Evolutionary conservation across 202 grass and related monocot species (phyloP).

Genomic region (Dendrocalamus latiflorus): DNA sequence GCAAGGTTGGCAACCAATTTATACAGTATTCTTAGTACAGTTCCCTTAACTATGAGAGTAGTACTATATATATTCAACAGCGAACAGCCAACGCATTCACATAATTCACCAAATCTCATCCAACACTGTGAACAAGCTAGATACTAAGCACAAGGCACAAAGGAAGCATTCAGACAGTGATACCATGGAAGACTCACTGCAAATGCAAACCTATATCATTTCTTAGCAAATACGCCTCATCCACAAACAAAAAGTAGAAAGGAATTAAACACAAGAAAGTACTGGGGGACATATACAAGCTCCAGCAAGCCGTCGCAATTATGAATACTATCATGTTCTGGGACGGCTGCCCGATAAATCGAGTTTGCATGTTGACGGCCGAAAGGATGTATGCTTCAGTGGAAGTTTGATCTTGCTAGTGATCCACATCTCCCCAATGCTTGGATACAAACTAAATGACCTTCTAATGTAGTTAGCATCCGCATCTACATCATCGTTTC

Average conservation of each 20-base stretch:
- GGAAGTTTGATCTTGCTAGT: slow-evolving; percentile 8
- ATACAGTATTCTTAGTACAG: neutral
- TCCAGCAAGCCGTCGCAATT: neutral
- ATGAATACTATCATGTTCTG: slow-evolving; percentile 17
- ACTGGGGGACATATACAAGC: slow-evolving; percentile 33
- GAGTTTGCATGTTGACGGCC: neutral
- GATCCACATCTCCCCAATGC: slow-evolving; percentile 5
- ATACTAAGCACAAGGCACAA: neutral
- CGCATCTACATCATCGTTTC: slow-evolving; percentile 25
- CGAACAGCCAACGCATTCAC: neutral
- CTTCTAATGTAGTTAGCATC: slow-evolving; percentile 46
- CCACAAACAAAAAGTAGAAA: neutral
- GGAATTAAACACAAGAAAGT: slow-evolving; percentile 7
- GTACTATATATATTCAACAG: neutral
- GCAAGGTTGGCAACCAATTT: neutral
- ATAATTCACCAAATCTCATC: neutral
- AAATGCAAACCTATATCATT: slow-evolving; percentile 42
- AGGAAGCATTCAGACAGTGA: neutral
- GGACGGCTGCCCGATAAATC: slow-evolving; percentile 8
- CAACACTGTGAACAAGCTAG: neutral
- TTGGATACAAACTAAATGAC: slow-evolving; percentile 20
- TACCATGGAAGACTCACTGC: neutral
- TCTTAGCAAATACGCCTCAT: slow-evolving; percentile 24
- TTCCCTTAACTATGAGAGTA: neutral
- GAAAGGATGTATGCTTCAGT: neutral